Conservation (phyloP, 2,329 filamentous ascomycete species). For the Talaromyces verruculosus region DNA sequence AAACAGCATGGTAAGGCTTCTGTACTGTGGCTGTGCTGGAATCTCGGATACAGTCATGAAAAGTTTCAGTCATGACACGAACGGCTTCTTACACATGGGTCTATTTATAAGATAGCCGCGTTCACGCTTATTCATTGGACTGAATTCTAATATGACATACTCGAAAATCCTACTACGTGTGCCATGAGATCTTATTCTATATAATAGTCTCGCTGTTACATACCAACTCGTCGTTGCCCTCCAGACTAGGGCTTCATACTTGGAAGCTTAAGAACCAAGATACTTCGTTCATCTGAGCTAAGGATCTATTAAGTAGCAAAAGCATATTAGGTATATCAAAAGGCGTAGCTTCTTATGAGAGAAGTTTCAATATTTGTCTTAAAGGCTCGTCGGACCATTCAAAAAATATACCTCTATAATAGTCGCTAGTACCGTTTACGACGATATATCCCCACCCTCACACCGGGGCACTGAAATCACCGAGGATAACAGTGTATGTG, state of each 20-base stretch:
- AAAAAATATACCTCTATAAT: neutral
- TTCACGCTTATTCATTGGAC: conserved; percentile 2
- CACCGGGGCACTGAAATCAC: neutral
- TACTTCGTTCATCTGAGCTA: neutral
- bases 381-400: neutral
- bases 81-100: neutral
- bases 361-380: neutral
- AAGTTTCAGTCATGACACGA: no score
- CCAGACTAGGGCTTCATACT: neutral
- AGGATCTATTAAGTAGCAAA: neutral
- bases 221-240: neutral
- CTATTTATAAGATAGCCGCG: conserved; percentile 1
- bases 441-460: neutral
- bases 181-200: neutral
- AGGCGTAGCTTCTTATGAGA: neutral
- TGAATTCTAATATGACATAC: neutral
- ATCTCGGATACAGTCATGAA: no score
- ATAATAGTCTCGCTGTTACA: neutral
- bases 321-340: conserved; percentile 10
- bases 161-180: neutral
- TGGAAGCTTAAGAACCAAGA: conserved; percentile 2
- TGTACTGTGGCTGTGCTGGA: no score
- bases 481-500: neutral
- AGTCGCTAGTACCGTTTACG: neutral
- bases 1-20: no score